Base-by-base conservation (phyloP, 495 filamentous ascomycete genomes). In the Penicillium flavigenum region DNA sequence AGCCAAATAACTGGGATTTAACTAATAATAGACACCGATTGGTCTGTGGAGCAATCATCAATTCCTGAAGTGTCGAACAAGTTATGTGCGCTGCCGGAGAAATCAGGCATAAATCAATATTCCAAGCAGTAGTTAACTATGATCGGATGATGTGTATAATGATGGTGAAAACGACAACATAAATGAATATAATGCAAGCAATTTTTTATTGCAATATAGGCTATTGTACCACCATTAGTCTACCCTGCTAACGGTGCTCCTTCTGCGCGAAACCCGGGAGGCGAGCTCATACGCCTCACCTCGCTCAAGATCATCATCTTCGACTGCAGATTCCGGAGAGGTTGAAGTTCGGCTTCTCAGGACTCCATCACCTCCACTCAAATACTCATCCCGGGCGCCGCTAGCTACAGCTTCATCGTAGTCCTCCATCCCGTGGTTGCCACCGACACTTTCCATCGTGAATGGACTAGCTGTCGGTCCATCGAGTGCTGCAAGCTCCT, bases 401-500 rank as follows among this genome's bases (percentile, higher is more conserved):
- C 47, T 58, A 12, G 62, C 62, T 7, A 51, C 39, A 12, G 47
- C 51, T 19, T 61, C 59, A 12, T 42, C 16, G 31, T 65, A 68
- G 50, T 65, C 62, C 6, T 67, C 67, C 57, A 79, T 71, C 0
- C 83, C 86, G 71, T 83, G 85, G 56, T 79, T 81, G 3, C 90
- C 91, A 22, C 91, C 88, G 7, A 88, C 87, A 63, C 86, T 88
- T 77, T 92, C 87, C 86, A 95, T 91, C 0, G 87, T 91, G 63
- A 95, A 94, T 36, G 83, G 80, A 66, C 89, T 90, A 19, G 92
- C 90, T 1, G 91, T 92, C 1, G 89, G 88, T 32, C 72, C 86
- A 76, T 98, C 93, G 62, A 98, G 68, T 3, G 86, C 64, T 0
- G 69, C 67, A 42, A 98, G 68, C 75, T 96, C 93, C 61, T 86